Evolutionary conservation across 164 flowering plant species (phyloP).

Genomic region (Vitis labrusca): DNA sequence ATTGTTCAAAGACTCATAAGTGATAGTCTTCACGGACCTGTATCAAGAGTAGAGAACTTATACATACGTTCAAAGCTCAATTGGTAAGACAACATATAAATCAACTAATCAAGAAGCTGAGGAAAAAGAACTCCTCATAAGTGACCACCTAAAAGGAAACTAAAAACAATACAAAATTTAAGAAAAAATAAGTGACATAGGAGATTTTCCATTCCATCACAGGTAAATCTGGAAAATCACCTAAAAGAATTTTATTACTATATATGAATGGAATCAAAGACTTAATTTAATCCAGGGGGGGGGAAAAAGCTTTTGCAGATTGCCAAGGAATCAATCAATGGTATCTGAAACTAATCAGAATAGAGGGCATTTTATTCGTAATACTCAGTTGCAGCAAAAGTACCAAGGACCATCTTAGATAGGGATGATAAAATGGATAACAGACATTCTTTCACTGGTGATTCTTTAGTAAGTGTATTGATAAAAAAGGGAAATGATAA

Average conservation of each 20-base stretch:
- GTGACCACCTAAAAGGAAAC: not conserved
- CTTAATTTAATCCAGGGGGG: too few species aligned
- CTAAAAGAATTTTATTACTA: not conserved
- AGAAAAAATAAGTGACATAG: not conserved
- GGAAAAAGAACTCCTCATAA: not conserved
- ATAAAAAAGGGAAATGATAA: too few species aligned
- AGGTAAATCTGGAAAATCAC: too few species aligned
- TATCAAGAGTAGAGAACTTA: constrained; percentile 15
- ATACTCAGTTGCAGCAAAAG: not conserved
- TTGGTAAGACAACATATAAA: not conserved
- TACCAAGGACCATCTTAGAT: too few species aligned
- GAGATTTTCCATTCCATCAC: not conserved
- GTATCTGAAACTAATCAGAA: too few species aligned
- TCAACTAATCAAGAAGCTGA: not conserved
- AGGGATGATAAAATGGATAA: too few species aligned
- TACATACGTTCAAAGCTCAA: not conserved
- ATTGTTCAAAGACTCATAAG: constrained; percentile 87
- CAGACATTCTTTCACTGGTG: too few species aligned
- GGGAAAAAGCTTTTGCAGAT: too few species aligned
- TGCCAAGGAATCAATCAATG: too few species aligned
- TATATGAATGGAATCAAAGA: too few species aligned
- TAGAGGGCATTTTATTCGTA: too few species aligned
- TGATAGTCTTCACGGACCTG: constrained; percentile 95
- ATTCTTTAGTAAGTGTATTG: too few species aligned
- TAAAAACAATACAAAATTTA: not conserved